Evolutionary conservation across 768 basidiomycete species (phyloP), one percentile per base, ranked within the genome.

Genomic region (Ephemerocybe angulata): DNA sequence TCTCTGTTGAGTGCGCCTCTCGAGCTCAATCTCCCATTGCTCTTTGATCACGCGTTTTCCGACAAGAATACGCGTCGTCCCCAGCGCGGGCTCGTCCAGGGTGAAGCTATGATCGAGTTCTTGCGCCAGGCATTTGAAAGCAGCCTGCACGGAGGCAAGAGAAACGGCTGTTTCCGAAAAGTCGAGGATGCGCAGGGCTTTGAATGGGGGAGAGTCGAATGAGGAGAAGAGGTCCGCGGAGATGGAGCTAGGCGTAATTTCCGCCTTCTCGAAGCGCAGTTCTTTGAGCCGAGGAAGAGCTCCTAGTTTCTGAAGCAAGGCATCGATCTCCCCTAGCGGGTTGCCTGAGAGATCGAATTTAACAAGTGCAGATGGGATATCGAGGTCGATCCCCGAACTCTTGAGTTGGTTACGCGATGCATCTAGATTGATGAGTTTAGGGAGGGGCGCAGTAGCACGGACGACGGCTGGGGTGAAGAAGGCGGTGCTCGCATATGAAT

Each of bases 1-100:
- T 31, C 75, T 75, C n/a, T 66, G 66, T 53, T 76, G 80, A 3
- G 72, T 61, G 43, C 78, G 75, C 47, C 75, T 71, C 62, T 93
- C 90, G 17, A 83, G 72, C 64, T 89, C 89, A 12, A 93, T 58
- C 64, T 93, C 91, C 90, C 90, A 92, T 29, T 80, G 68, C 67
- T 93, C 90, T 63, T 83, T 84, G 54, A 87, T 62, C 24, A 89
- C 72, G 59, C 76, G 78, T 71, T 89, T 90, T 15, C 90, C 91
- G 2, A 90, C 75, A 17, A 84, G 72, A 19, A 92, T 71, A 46
- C 78, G 76, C 2, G 80, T 63, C 0, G 78, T 72, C 17, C 84
- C 85, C 35, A 73, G 72, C 3, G 75, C 72, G 7, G 82, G 81
- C 38, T 82, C 79, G 29, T 83, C 80, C 15, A 71, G 69, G 0